Base-by-base conservation (phyloP, 352 stramenopile species). In the Thalassiosira allenii region DNA sequence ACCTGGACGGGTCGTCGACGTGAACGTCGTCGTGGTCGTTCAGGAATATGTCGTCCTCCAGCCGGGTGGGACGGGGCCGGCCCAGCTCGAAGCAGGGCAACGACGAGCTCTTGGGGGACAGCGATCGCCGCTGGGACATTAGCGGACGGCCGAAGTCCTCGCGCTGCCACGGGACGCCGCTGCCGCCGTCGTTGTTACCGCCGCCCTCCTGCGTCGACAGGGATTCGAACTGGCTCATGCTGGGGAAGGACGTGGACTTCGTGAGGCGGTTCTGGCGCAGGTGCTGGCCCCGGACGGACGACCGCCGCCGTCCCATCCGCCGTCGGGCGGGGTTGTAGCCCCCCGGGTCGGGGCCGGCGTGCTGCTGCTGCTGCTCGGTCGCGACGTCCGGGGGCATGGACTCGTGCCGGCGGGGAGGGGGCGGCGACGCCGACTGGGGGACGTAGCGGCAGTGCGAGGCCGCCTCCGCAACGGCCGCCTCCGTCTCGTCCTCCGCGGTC, bases 81-180 rank as follows among this genome's bases (percentile, higher is more conserved):
- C 27, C 27, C 14, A 1, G 3, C 25, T 54, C 47, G 25, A 53
- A 6, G 25, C 8, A 23, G 4, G n/a, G 12, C 27, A 12, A 23
- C 4, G 27, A 11, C 29, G 53, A 30, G 8, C 30, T 75, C 23
- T 74, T 62, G 30, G 72, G 72, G 8, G 52, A 70, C 32, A 81
- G 72, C 22, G 72, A 81, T 41, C 72, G 51, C 17, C 72, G 72
- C 12, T 74, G 43, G 34, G 70, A 4, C 27, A 79, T n/a, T 2
- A 30, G 59, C 12, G 59, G 70, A 20, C 51, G 52, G 22, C 59
- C 53, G 23, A 61, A 79, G 9, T 81, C 37, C 14, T 52, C 41
- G 23, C 22, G 34, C n/a, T 52, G 41, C 40, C 49, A 73, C 23
- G 41, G 20, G 23, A 43, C 2, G 23, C 27, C 25, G 25, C 9